Percentiles rank a stretch among this genome's conserved stretches.
These are phyloP conservation scores for Beta lomatogona DNA, from an alignment of 179 eudicot genomes.

Conservation along the genomic window DNA sequence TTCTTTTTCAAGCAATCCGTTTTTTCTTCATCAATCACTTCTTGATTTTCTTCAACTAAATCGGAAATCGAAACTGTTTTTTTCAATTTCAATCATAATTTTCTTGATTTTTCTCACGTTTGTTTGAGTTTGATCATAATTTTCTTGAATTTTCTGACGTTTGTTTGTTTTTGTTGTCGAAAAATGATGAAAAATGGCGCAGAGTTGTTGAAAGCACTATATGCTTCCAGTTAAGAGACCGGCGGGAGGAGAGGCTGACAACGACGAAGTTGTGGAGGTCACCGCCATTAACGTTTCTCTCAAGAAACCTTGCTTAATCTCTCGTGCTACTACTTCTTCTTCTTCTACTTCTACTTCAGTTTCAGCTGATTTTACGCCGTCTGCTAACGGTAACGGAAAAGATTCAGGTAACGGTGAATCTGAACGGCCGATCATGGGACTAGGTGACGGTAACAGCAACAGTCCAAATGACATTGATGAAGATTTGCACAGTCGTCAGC, in stretches of 20 bases:
- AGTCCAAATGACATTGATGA: slow-evolving; percentile 71
- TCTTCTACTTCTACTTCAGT: background rate
- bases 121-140: background rate
- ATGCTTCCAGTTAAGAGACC: slow-evolving; percentile 44
- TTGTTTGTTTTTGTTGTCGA: no score
- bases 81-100: background rate
- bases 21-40: background rate
- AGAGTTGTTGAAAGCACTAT: slow-evolving; percentile 37
- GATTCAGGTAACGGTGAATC: slow-evolving; percentile 27
- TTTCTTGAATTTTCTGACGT: background rate
- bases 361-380: background rate
- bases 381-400: slow-evolving; percentile 21
- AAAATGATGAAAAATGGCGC: background rate
- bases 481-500: slow-evolving; percentile 97
- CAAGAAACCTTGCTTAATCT: slow-evolving; percentile 38
- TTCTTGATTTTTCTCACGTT: background rate
- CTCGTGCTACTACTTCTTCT: slow-evolving; percentile 10
- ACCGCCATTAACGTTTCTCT: slow-evolving; percentile 23
- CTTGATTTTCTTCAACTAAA: background rate
- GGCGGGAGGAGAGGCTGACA: slow-evolving; percentile 39
- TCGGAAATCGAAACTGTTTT: background rate
- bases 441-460: slow-evolving; percentile 20
- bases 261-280: slow-evolving; percentile 20
- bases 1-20: slow-evolving; percentile 7
- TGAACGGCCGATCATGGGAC: slow-evolving; percentile 27